Evolutionary conservation across 768 basidiomycete genomes (phyloP).

Genomic region (Boletus fagicola): DNA sequence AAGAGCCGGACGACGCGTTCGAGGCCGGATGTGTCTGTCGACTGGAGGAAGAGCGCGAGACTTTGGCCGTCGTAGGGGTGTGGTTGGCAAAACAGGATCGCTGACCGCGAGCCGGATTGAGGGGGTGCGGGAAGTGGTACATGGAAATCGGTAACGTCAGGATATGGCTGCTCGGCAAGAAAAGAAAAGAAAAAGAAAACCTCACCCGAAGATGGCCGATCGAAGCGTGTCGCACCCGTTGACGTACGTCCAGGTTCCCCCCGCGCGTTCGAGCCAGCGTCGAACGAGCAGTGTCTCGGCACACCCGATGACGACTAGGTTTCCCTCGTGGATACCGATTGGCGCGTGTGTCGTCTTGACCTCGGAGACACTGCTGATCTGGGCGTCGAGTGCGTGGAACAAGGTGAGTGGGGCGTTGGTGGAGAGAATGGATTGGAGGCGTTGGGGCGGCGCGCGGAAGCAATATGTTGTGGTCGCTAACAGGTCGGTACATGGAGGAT

Average conservation of each 20-base stretch:
- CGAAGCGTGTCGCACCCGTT: constrained; percentile 18
- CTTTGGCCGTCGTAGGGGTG: constrained; percentile 27
- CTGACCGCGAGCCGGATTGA: constrained; percentile 20
- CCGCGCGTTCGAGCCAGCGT: constrained; percentile 29
- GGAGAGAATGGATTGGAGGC: constrained; percentile 65
- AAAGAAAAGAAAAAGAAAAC: not conserved
- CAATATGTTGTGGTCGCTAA: not conserved
- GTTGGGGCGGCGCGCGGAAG: constrained; percentile 28
- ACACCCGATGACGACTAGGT: constrained; percentile 59
- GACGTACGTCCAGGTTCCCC: constrained; percentile 20
- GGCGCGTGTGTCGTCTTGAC: constrained; percentile 19
- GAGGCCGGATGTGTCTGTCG: constrained; percentile 53
- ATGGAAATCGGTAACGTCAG: not conserved
- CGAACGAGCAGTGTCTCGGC: constrained; percentile 35
- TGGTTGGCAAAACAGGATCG: constrained; percentile 58
- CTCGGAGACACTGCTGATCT: constrained; percentile 47
- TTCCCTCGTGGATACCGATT: constrained; percentile 35
- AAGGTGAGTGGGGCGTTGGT: constrained; percentile 53
- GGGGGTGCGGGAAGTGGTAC: not conserved
- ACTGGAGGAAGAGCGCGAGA: constrained; percentile 57
- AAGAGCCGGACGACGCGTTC: constrained; percentile 74
- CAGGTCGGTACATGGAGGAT: not conserved
- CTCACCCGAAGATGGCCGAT: constrained; percentile 23
- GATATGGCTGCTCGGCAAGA: no score
- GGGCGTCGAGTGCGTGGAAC: constrained; percentile 69